phyloP scores from a whole-genome alignment of 2,329 filamentous ascomycete genomes.

The Teratosphaeria zuluensis region DNA sequence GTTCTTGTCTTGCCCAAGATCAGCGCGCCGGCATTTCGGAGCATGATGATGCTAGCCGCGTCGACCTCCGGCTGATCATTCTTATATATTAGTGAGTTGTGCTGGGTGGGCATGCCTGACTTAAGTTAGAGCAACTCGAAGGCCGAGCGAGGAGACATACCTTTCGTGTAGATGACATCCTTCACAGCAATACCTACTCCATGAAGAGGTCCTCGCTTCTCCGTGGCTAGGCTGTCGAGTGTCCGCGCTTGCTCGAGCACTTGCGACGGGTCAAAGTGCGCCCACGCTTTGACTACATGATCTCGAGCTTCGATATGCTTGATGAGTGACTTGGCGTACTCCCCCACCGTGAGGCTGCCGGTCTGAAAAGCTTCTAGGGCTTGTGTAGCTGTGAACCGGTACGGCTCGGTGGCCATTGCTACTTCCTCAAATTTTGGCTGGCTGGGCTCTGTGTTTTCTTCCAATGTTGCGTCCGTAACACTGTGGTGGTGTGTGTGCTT shows the following conservation, averaged over 20 bases:
- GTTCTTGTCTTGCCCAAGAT: constrained; percentile 54
- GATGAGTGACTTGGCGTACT: constrained; percentile 41
- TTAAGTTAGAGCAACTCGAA: background rate
- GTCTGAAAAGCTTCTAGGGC: background rate
- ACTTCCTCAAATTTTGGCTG: too few relatives aligned
- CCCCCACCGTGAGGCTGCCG: constrained; percentile 35
- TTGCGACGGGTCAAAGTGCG: constrained; percentile 35
- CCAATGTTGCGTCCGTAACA: background rate
- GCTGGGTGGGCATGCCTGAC: constrained; percentile 46
- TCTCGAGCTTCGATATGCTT: constrained; percentile 37
- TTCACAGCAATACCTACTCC: constrained; percentile 51
- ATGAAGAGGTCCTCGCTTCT: constrained; percentile 46
- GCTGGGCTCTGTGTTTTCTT: too few relatives aligned
- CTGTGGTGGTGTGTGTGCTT: background rate
- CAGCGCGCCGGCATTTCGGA: constrained; percentile 47
- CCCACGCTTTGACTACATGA: constrained; percentile 42
- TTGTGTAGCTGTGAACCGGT: constrained; percentile 3
- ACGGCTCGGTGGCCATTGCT: background rate
- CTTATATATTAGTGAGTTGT: constrained; percentile 47
- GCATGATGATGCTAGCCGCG: constrained; percentile 42
- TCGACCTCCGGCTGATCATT: constrained; percentile 39
- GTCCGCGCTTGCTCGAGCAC: constrained; percentile 41
- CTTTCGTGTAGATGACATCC: constrained; percentile 50
- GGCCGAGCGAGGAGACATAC: constrained; percentile 17
- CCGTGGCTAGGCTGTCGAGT: constrained; percentile 41